Base-by-base conservation (phyloP, 805 yeast species). In the Candida wancherniae region DNA sequence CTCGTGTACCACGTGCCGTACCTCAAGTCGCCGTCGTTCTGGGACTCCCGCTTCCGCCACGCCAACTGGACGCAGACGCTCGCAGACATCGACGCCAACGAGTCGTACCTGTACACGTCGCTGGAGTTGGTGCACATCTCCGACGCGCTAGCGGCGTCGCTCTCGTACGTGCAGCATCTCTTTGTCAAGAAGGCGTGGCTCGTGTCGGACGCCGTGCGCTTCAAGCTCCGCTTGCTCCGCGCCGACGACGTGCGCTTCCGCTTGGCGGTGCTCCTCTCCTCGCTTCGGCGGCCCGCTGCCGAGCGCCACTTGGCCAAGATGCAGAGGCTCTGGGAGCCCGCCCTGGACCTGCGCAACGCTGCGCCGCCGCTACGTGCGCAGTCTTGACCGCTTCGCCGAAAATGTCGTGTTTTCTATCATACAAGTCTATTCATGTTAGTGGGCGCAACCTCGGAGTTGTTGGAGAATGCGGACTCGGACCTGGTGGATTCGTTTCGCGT, bases 1-100 rank as follows among this genome's bases (percentile, higher is more conserved):
- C 34, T 66, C 3, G 47, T 63, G 29, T 67, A 75, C 46, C 60
- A 71, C 26, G 66, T 80, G 6, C 88, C 88, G 0, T 75, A 72
- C 38, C 43, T 80, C 21, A 63, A 68, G 19, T 71, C 87, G 0
- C 73, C 82, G 0, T 56, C 64, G 15, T 48, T 57, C 2, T 41
- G 55, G 23, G 58, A 67, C 31, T 31, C 55, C 4, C 39, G 73
- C 14, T 67, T 65, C 40, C 41, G 60, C 5, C 32, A 54, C 9
- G 48, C 49, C 19, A 47, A 55, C 1, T 76, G 83, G 83, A 70
- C 64, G 26, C 44, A 54, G 3, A n/a, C n/a, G n/a, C n/a, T n/a
- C n/a, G n/a, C n/a, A n/a, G 63, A 61, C 21, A 50, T 77, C 10
- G 67, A 67, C 11, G 64, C 69, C 9, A 64, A 69, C 42, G 85